These are phyloP conservation scores for Dactylellina sp. DNA, from an alignment of 2,329 filamentous ascomycete species.

Conservation along the genomic window DNA sequence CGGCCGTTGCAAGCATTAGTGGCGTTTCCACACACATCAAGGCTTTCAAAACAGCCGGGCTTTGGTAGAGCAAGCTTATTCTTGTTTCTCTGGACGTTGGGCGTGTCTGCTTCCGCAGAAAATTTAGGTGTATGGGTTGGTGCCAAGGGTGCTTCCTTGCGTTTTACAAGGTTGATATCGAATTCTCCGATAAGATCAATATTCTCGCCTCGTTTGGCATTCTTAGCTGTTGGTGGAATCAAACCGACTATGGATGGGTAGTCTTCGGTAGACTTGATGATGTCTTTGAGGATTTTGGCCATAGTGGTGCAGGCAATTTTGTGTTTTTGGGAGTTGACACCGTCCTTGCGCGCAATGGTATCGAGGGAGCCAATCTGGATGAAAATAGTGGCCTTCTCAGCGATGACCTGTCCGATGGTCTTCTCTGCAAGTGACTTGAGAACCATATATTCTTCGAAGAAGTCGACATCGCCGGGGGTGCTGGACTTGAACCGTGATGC, in stretches of 20 bases:
- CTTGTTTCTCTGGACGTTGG: conserved; percentile 61
- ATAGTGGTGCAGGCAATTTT: conserved; percentile 44
- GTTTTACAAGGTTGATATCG: conserved; percentile 40
- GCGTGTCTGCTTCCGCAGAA: conserved; percentile 60
- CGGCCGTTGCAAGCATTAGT: conserved; percentile 87
- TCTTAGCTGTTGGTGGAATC: conserved; percentile 36
- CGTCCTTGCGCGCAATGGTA: conserved; percentile 48
- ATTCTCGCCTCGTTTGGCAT: conserved; percentile 34
- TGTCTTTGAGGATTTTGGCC: conserved; percentile 31
- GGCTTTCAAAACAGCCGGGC: conserved; percentile 79
- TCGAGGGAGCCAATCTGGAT: conserved; percentile 53
- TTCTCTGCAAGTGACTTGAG: conserved; percentile 55
- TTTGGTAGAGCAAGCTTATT: conserved; percentile 66
- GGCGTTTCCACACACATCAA: conserved; percentile 74
- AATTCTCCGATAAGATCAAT: conserved; percentile 36
- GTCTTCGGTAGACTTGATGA: conserved; percentile 20
- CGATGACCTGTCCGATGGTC: conserved; percentile 40
- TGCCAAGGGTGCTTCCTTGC: conserved; percentile 44
- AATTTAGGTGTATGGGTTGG: conserved; percentile 24
- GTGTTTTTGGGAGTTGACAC: conserved; percentile 52
- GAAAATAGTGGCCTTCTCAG: conserved; percentile 52
- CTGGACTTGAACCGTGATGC: conserved; percentile 48
- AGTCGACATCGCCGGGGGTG: conserved; percentile 26
- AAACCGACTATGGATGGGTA: conserved; percentile 50
- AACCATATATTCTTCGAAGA: conserved; percentile 57